A percentile compares a stretch with the other conserved stretches of the same genome.
Evolutionary conservation across 2,329 filamentous ascomycete genomes (phyloP).

Genomic region (Arachnopeziza araneosa): DNA sequence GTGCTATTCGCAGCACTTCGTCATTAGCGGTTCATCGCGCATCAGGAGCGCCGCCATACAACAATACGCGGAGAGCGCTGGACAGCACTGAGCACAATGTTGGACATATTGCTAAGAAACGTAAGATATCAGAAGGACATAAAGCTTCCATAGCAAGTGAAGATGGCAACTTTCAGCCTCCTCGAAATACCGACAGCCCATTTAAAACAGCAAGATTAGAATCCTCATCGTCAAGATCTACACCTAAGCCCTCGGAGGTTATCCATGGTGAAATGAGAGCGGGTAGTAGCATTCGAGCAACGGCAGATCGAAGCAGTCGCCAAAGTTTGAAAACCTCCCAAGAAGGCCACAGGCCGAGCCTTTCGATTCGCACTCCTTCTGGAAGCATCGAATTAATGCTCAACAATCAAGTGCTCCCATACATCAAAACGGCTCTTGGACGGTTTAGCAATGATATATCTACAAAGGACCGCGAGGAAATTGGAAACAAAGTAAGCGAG

Average conservation of each 20-base stretch:
- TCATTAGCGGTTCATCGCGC: too few relatives aligned
- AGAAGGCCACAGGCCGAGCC: background rate
- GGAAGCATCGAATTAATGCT: background rate
- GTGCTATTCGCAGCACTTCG: background rate
- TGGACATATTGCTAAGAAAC: background rate
- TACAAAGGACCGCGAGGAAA: background rate
- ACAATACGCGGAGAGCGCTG: background rate
- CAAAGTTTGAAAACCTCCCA: background rate
- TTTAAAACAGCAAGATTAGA: background rate
- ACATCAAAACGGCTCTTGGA: background rate
- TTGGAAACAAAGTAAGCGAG: constrained; percentile 1
- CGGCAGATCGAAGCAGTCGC: background rate
- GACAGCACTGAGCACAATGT: background rate
- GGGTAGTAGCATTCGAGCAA: background rate
- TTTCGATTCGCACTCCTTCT: background rate
- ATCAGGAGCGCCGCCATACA: background rate
- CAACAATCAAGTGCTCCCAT: background rate
- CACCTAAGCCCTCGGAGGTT: background rate
- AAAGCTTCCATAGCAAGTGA: background rate
- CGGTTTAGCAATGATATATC: background rate
- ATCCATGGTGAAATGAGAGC: background rate
- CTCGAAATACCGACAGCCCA: background rate
- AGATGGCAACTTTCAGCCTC: background rate
- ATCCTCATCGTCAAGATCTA: background rate
- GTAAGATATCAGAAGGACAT: background rate